phyloP scores from a whole-genome alignment of 805 yeast genomes.

The Cyberlindnera nakhonratchasimensis region DNA sequence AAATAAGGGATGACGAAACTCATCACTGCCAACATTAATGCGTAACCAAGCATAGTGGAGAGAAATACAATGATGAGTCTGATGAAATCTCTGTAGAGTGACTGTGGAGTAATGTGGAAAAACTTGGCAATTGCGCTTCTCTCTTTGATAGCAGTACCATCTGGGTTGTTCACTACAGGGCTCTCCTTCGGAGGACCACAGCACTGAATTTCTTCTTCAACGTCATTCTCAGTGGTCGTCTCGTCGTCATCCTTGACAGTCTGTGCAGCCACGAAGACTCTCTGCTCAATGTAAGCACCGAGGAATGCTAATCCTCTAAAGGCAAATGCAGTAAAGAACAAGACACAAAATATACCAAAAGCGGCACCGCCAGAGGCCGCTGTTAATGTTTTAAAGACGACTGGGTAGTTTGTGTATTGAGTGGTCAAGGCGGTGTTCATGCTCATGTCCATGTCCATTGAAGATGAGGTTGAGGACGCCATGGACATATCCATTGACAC shows the following conservation, averaged over 20 bases:
- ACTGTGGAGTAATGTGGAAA: conserved; percentile 33
- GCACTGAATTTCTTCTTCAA: conserved; percentile 10
- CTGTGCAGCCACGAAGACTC: conserved; percentile 37
- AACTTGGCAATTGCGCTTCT: conserved; percentile 31
- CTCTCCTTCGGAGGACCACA: conserved; percentile 8
- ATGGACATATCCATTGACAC: conserved; percentile 12
- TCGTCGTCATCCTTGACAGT: conserved; percentile 10
- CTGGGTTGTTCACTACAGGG: not conserved
- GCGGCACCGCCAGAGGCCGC: conserved; percentile 60
- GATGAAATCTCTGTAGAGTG: conserved; percentile 48
- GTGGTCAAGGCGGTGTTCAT: conserved; percentile 62
- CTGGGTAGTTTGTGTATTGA: conserved; percentile 52
- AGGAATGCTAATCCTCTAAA: conserved; percentile 58
- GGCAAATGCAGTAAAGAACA: conserved; percentile 56
- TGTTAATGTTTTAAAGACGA: conserved; percentile 50
- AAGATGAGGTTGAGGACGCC: conserved; percentile 30
- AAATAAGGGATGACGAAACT: conserved; percentile 61
- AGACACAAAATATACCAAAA: conserved; percentile 66
- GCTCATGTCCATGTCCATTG: conserved; percentile 8
- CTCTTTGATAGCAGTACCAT: conserved; percentile 7
- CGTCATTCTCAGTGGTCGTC: conserved; percentile 4
- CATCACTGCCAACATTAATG: conserved; percentile 79
- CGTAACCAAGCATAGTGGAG: conserved; percentile 65
- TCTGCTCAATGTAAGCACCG: conserved; percentile 63
- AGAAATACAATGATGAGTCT: conserved; percentile 54